phyloP scores from a whole-genome alignment of 2,329 filamentous ascomycete genomes.

The Harringtonia aguacate region DNA sequence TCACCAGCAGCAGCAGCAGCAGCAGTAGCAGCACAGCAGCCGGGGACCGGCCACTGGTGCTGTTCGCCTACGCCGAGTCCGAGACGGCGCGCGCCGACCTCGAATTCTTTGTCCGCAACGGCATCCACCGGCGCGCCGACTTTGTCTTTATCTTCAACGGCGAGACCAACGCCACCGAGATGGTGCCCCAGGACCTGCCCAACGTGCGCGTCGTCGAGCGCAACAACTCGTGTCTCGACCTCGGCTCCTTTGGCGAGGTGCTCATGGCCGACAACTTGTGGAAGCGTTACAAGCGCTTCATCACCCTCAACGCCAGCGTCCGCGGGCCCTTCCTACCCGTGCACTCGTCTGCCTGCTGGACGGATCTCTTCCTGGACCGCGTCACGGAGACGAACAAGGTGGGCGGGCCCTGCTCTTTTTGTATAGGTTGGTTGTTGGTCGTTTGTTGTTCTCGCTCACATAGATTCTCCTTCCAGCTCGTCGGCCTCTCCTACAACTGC shows the following conservation, averaged over 20 bases:
- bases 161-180: conserved; percentile 14
- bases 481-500: conserved; percentile 26
- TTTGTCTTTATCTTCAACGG: conserved; percentile 30
- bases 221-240: conserved; percentile 23
- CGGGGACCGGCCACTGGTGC: conserved; percentile 17
- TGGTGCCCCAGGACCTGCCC: conserved; percentile 16
- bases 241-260: conserved; percentile 24
- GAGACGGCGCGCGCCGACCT: conserved; percentile 20
- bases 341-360: conserved; percentile 25
- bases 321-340: conserved; percentile 25
- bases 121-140: conserved; percentile 24
- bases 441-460: background rate
- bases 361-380: conserved; percentile 20
- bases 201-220: conserved; percentile 22
- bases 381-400: conserved; percentile 21
- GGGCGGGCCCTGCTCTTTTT: too few relatives aligned
- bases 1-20: background rate
- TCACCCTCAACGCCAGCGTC: conserved; percentile 23
- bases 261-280: conserved; percentile 20
- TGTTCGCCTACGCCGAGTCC: conserved; percentile 26
- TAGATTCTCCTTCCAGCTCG: conserved; percentile 14
- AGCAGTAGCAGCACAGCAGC: too few relatives aligned
- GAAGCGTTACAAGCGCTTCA: conserved; percentile 24
- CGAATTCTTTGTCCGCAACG: conserved; percentile 24
- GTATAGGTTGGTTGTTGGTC: too few relatives aligned